Base-by-base conservation (phyloP, 2,329 filamentous ascomycete genomes). In the Penicillium sp. region DNA sequence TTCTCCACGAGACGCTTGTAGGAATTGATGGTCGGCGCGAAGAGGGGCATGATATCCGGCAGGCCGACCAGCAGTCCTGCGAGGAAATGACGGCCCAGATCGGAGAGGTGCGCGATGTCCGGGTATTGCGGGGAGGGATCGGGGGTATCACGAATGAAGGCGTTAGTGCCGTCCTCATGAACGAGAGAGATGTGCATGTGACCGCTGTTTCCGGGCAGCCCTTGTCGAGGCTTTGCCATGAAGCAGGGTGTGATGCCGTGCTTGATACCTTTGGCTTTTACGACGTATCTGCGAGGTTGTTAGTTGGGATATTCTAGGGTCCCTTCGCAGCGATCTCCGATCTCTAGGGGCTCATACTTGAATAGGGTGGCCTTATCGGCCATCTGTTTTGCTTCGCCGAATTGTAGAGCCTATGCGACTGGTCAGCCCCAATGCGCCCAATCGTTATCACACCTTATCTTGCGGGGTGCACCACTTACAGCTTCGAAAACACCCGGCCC, bases 1-100 rank as follows among this genome's bases (percentile, higher is more conserved):
- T 97, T 97, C 79, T 99, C 94, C 2, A 99, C 94, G 0, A 99
- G 83, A 3, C 94, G 88, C 78, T 99, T 99, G 81, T 99, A 99
- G 58, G 91, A 96, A 81, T 99, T 99, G 69, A 99, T 85, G 1
- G 91, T 99, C 0, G 94, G 94, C 1, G 93, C 94, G 11, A 99
- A 81, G 54, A 97, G 81, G 1, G 94, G 94, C 94, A 99, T 99
- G 63, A 97, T 86, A 68, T 97, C 91, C 2, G 94, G 91, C 3
- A 99, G 82, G 13, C 93, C 94, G 21, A 91, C 88, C 0, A 99
- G 82, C 1, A 99, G 75, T 7, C 94, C 94, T 0, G 94, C 94
- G 0, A 99, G 84, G 77, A 99, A 99, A 64, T 97, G 89, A 10
- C 93, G 86, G 2, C 94, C 94, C 14, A 96, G 75, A 64, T 97